phyloP scores from a whole-genome alignment of 805 yeast species.

The Saturnispora bothae region DNA sequence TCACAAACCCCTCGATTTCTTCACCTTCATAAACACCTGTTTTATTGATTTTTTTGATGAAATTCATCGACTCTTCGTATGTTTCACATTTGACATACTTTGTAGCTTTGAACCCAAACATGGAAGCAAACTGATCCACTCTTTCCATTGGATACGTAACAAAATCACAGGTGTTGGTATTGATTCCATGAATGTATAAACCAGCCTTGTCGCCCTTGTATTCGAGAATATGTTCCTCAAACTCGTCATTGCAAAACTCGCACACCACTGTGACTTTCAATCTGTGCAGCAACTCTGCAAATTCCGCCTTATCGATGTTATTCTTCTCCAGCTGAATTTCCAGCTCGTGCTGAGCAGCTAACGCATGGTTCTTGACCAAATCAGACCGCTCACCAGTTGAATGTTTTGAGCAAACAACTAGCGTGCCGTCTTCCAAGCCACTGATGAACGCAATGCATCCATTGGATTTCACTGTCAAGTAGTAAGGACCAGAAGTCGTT shows the following conservation, averaged over 20 bases:
- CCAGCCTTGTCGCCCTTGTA: conserved; percentile 65
- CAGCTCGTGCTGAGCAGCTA: conserved; percentile 54
- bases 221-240: conserved; percentile 87
- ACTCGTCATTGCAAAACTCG: conserved; percentile 83
- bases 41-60: conserved; percentile 45
- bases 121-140: conserved; percentile 49
- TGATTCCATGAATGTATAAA: conserved; percentile 81
- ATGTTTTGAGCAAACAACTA: conserved; percentile 86
- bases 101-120: conserved; percentile 63
- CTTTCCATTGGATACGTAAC: conserved; percentile 49
- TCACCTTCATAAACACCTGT: conserved; percentile 61
- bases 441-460: conserved; percentile 86
- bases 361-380: conserved; percentile 55
- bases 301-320: conserved; percentile 33
- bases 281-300: conserved; percentile 45
- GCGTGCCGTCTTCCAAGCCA: conserved; percentile 62
- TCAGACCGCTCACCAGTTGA: conserved; percentile 58
- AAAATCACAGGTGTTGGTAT: conserved; percentile 54
- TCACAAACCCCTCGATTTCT: conserved; percentile 90
- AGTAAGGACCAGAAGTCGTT: conserved; percentile 65
- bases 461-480: conserved; percentile 75
- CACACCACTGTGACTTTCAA: conserved; percentile 74
- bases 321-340: conserved; percentile 36
- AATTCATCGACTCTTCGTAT: conserved; percentile 34
- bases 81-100: conserved; percentile 33